A percentile compares a stretch with the other conserved stretches of the same genome.
Evolutionary conservation across 768 basidiomycete genomes (phyloP).

Genomic region (Cystofilobasidium macerans): DNA sequence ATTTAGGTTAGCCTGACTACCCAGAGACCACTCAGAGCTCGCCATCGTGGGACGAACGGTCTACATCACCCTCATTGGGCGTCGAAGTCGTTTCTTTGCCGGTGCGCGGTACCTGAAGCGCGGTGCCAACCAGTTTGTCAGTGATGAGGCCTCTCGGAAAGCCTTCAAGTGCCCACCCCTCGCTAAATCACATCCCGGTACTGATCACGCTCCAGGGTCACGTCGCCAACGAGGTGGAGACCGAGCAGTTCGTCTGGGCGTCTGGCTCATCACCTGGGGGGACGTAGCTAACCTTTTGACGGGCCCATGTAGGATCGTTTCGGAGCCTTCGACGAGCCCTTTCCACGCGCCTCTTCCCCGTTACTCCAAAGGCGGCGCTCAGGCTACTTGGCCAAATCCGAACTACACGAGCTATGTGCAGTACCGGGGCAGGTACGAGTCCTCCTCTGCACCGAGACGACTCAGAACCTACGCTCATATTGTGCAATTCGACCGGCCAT

Average conservation of each 20-base stretch:
- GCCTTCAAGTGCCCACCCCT: not conserved
- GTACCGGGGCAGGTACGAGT: constrained; percentile 39
- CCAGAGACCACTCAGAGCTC: constrained; percentile 51
- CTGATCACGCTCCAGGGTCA: constrained; percentile 66
- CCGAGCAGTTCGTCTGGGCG: constrained; percentile 55
- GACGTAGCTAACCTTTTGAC: not conserved
- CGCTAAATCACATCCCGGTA: not conserved
- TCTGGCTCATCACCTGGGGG: not conserved
- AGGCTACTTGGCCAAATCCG: constrained; percentile 42
- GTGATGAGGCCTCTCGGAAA: constrained; percentile 15
- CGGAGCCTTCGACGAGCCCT: constrained; percentile 75
- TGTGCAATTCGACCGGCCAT: constrained; percentile 62
- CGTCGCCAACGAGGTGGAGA: constrained; percentile 98
- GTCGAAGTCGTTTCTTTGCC: constrained; percentile 87
- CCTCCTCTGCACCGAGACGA: not conserved
- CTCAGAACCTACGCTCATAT: no score
- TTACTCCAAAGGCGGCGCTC: not conserved
- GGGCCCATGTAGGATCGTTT: constrained; percentile 49
- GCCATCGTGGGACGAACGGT: constrained; percentile 79
- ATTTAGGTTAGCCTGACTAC: not conserved
- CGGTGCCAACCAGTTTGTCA: constrained; percentile 83
- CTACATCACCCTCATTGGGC: constrained; percentile 87
- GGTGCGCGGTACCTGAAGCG: constrained; percentile 89
- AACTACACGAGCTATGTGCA: constrained; percentile 94
- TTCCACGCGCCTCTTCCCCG: constrained; percentile 61